A percentile compares a stretch with the other conserved stretches of the same genome.
Conservation (phyloP, 2,329 filamentous ascomycete genomes). For the Emmonsia crescens region DNA sequence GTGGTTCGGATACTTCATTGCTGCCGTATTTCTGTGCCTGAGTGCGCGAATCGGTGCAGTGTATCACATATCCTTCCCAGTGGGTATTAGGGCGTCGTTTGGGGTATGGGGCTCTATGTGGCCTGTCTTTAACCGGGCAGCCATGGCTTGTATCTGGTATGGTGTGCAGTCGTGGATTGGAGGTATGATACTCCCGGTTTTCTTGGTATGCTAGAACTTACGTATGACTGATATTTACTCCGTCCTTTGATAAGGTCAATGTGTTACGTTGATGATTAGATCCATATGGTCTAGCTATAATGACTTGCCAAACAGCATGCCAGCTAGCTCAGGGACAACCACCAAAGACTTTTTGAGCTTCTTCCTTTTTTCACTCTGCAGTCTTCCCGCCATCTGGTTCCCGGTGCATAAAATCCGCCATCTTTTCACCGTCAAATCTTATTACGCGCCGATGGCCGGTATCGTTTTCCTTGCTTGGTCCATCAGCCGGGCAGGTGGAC, state of each 20-base stretch:
- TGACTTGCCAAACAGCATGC: constrained; percentile 57
- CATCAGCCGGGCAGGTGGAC: constrained; percentile 66
- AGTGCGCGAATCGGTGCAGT: constrained; percentile 76
- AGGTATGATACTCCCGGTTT: constrained; percentile 25
- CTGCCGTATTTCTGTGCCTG: constrained; percentile 61
- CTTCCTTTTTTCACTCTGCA: constrained; percentile 75
- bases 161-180: constrained; percentile 80
- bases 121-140: constrained; percentile 83
- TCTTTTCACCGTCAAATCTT: constrained; percentile 82
- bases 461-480: constrained; percentile 83
- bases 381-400: constrained; percentile 77
- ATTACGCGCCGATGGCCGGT: constrained; percentile 71
- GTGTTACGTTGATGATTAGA: constrained; percentile 80
- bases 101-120: constrained; percentile 83
- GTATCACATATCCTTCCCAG: constrained; percentile 84
- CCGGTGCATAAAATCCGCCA: constrained; percentile 82
- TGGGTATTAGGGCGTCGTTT: constrained; percentile 66
- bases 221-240: not conserved
- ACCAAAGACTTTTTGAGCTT: constrained; percentile 71
- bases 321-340: constrained; percentile 54
- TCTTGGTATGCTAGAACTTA: not conserved
- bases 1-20: constrained; percentile 73
- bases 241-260: constrained; percentile 44
- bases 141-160: constrained; percentile 80
- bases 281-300: constrained; percentile 60